Conservation (phyloP, 495 filamentous ascomycete species). For the Neurospora sp. region DNA sequence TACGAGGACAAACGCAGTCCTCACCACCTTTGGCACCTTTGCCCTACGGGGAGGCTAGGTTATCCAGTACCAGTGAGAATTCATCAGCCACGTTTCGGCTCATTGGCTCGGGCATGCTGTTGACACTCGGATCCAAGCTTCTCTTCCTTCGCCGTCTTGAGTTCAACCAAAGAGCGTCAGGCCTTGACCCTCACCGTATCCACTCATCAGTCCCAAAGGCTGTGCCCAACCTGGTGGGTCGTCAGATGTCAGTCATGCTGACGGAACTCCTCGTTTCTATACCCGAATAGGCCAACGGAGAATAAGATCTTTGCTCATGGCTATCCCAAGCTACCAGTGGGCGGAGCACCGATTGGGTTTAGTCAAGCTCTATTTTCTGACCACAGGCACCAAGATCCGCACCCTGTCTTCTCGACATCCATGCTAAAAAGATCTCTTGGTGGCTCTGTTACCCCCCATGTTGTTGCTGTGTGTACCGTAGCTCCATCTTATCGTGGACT, state of each 20-base stretch:
- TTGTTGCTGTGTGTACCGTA: background rate
- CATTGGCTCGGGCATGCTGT: background rate
- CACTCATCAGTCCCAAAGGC: background rate
- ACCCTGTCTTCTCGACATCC: background rate
- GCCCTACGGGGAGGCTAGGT: background rate
- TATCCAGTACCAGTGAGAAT: background rate
- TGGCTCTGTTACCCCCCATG: constrained; percentile 2
- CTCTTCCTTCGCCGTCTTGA: background rate
- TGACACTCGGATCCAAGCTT: background rate
- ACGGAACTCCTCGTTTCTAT: background rate
- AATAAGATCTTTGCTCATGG: background rate
- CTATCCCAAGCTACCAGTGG: background rate
- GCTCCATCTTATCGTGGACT: background rate
- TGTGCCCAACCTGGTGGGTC: background rate
- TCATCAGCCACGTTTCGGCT: background rate
- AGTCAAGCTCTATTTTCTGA: background rate
- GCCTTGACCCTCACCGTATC: background rate
- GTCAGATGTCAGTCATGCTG: background rate
- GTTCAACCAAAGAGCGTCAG: background rate
- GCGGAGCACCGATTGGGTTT: background rate
- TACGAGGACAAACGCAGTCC: background rate
- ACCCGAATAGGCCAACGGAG: background rate
- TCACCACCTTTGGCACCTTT: background rate
- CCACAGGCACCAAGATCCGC: background rate
- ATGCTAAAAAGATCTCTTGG: background rate